phyloP scores from a whole-genome alignment of 768 basidiomycete genomes.

The Mycena venus region DNA sequence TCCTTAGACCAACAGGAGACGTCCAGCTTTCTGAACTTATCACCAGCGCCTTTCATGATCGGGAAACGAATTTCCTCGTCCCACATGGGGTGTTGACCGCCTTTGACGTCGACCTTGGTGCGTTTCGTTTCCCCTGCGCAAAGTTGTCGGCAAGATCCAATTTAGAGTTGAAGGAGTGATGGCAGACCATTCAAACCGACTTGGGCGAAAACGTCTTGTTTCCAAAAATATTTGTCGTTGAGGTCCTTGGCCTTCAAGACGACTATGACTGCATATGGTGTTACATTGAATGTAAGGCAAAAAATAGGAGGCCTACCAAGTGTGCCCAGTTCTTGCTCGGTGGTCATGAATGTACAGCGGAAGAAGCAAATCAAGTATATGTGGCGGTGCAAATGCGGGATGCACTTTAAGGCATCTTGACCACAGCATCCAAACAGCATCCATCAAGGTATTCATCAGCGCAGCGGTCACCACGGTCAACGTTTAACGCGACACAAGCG shows the following conservation, averaged over 20 bases:
- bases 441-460: no score
- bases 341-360: conserved; percentile 43
- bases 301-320: conserved; percentile 60
- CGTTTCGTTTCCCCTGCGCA: conserved; percentile 69
- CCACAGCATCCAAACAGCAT: conserved; percentile 2
- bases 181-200: conserved; percentile 65
- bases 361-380: background rate
- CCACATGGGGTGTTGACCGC: conserved; percentile 95
- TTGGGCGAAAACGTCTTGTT: conserved; percentile 90
- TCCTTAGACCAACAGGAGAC: conserved; percentile 89
- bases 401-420: background rate
- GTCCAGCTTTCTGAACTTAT: conserved; percentile 73
- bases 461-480: background rate
- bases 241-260: conserved; percentile 89
- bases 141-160: background rate
- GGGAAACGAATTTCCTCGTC: conserved; percentile 89
- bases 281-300: background rate
- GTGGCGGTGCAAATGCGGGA: background rate
- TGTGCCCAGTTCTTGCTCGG: conserved; percentile 37
- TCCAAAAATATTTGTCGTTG: conserved; percentile 88
- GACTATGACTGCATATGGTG: background rate
- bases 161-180: background rate
- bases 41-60: conserved; percentile 67
- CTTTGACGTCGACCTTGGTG: conserved; percentile 83
- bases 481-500: background rate